A percentile compares a stretch with the other conserved stretches of the same genome.
Conservation (phyloP, 106 monocot species). For the Dendrobium nobile region DNA sequence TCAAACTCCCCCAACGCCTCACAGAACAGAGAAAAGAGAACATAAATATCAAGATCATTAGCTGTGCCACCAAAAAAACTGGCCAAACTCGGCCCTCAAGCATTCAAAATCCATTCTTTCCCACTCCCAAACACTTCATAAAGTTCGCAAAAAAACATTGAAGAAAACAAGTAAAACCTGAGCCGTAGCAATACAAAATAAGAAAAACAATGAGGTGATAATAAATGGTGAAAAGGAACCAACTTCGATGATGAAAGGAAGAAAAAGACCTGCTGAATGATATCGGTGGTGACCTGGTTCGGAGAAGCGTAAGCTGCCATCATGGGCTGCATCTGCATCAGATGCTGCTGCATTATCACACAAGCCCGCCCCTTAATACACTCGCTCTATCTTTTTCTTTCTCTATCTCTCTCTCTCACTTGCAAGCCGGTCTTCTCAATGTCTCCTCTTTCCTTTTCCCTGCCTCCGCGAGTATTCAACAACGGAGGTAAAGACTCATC, state of each 20-base stretch:
- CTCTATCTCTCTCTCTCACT: slow-evolving; percentile 9
- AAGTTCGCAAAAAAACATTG: background rate
- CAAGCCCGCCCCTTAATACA: background rate
- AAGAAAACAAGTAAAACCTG: background rate
- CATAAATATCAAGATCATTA: background rate
- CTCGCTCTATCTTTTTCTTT: slow-evolving; percentile 1
- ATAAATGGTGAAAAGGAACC: background rate
- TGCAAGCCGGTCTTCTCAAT: background rate
- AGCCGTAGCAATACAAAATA: background rate
- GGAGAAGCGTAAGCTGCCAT: slow-evolving; percentile 56
- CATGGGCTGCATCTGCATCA: slow-evolving; percentile 78
- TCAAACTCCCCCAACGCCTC: too few species aligned
- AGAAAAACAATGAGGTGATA: background rate
- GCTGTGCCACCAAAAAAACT: background rate
- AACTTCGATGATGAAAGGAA: background rate
- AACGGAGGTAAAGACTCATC: background rate
- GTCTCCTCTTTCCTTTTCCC: background rate
- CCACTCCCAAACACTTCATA: background rate
- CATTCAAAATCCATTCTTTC: background rate
- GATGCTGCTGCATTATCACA: slow-evolving; percentile 57
- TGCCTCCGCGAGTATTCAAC: background rate
- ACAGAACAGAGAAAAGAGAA: background rate
- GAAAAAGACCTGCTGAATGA: slow-evolving; percentile 57
- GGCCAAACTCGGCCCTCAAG: too few species aligned
- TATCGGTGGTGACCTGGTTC: slow-evolving; percentile 61